phyloP scores from a whole-genome alignment of 2,329 filamentous ascomycete species.

The Hypoxylon sp. region DNA sequence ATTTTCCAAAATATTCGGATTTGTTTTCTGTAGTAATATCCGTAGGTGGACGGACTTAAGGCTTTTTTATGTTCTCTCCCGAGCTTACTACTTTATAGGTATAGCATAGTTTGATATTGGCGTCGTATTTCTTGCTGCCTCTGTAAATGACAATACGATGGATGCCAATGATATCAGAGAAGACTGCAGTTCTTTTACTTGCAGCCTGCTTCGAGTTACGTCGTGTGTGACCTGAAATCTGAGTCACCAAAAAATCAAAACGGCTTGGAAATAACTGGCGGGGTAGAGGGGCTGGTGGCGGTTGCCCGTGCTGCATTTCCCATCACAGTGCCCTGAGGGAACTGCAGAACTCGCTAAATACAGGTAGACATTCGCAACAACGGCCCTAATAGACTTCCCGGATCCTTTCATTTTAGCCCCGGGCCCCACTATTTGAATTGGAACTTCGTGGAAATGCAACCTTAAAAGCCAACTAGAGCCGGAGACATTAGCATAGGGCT shows the following conservation, averaged over 20 bases:
- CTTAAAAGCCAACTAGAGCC: conserved; percentile 25
- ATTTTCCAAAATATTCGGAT: conserved; percentile 9
- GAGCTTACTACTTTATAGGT: background rate
- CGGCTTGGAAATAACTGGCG: conserved; percentile 11
- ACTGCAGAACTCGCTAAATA: background rate
- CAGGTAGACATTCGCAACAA: conserved; percentile 8
- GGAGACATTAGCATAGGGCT: conserved; percentile 37
- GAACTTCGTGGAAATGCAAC: conserved; percentile 42
- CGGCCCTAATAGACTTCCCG: conserved; percentile 30
- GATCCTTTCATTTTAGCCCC: conserved; percentile 34
- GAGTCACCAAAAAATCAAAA: conserved; percentile 19
- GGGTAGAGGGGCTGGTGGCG: conserved; percentile 15
- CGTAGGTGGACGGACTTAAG: background rate
- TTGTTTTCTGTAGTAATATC: conserved; percentile 11
- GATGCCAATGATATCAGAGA: background rate
- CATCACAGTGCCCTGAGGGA: background rate
- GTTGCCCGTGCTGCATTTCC: conserved; percentile 9
- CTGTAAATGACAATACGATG: background rate
- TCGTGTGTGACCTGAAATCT: conserved; percentile 14
- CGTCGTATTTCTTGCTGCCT: conserved; percentile 12
- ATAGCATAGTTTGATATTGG: background rate
- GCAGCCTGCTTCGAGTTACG: conserved; percentile 19
- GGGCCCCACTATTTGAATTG: conserved; percentile 39
- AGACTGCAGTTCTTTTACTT: conserved; percentile 2
- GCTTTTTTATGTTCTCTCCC: background rate